phyloP scores from a whole-genome alignment of 768 basidiomycete species.

The Rubroboletus satanas region DNA sequence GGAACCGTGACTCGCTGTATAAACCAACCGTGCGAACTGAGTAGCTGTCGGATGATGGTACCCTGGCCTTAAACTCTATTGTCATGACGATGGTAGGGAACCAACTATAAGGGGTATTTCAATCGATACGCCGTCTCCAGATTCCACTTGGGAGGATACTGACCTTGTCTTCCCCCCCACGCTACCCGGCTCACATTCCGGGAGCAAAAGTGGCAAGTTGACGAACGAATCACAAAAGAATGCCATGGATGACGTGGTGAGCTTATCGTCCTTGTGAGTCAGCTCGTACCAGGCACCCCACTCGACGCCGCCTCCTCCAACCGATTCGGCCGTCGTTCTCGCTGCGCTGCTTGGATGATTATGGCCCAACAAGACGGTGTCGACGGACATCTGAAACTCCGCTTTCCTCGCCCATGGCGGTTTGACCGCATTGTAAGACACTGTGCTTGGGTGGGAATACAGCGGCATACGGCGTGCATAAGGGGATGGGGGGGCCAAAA shows the following conservation, averaged over 20 bases:
- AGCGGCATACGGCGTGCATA: conserved; percentile 61
- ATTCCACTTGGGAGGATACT: neutral
- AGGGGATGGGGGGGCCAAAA: conserved; percentile 48
- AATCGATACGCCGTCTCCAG: neutral
- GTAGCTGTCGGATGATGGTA: conserved; percentile 43
- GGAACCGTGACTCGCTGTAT: conserved; percentile 50
- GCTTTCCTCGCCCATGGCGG: conserved; percentile 35
- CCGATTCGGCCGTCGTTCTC: conserved; percentile 36
- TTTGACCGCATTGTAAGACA: conserved; percentile 21
- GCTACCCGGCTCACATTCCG: conserved; percentile 41
- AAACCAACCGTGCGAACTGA: conserved; percentile 54
- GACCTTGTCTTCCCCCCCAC: conserved; percentile 8
- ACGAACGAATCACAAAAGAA: conserved; percentile 56
- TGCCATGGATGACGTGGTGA: conserved; percentile 47
- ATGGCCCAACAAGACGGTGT: conserved; percentile 37
- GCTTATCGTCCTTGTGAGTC: conserved; percentile 42
- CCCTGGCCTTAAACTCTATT: conserved; percentile 60
- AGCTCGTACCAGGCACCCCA: conserved; percentile 55
- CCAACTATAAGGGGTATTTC: conserved; percentile 41
- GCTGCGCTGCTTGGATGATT: conserved; percentile 37
- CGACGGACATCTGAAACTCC: conserved; percentile 37
- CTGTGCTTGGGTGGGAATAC: conserved; percentile 47
- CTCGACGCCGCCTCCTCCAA: conserved; percentile 53
- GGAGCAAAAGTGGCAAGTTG: conserved; percentile 46
- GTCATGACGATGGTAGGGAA: conserved; percentile 59